Conservation (phyloP, 1,139 yeast genomes). For the Debaryomycetaceae sp. region DNA sequence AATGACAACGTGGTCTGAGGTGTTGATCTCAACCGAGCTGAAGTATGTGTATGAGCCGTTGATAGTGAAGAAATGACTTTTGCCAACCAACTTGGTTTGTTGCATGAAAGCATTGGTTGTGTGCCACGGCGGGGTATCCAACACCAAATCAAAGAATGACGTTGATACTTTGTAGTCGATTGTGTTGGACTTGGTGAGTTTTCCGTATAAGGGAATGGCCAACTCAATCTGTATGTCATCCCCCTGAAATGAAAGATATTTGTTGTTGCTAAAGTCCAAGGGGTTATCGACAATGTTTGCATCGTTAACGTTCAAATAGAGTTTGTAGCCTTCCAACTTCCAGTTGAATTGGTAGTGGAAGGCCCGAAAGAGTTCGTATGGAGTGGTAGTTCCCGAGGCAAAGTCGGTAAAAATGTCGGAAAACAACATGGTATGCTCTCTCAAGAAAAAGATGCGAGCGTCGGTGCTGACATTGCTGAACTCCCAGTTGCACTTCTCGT, state of each 20-base stretch:
- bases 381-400: constrained; percentile 64
- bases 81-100: constrained; percentile 56
- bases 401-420: constrained; percentile 77
- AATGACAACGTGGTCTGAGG: constrained; percentile 66
- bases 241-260: constrained; percentile 72
- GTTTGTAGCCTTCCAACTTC: constrained; percentile 51
- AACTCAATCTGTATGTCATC: constrained; percentile 45
- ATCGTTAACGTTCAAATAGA: constrained; percentile 79
- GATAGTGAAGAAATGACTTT: constrained; percentile 56
- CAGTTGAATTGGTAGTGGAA: constrained; percentile 59
- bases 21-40: constrained; percentile 54
- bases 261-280: constrained; percentile 74
- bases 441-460: constrained; percentile 59
- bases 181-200: constrained; percentile 53
- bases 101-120: constrained; percentile 70
- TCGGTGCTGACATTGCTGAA: constrained; percentile 51
- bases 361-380: constrained; percentile 75
- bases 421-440: constrained; percentile 78
- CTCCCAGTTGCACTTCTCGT: constrained; percentile 68
- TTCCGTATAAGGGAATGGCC: constrained; percentile 57
- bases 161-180: constrained; percentile 54
- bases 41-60: constrained; percentile 65
- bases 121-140: constrained; percentile 91
- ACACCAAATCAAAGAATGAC: constrained; percentile 54
- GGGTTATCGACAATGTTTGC: constrained; percentile 86